Conservation (phyloP, 2,329 filamentous ascomycete genomes). For the Botrytis deweyae region DNA sequence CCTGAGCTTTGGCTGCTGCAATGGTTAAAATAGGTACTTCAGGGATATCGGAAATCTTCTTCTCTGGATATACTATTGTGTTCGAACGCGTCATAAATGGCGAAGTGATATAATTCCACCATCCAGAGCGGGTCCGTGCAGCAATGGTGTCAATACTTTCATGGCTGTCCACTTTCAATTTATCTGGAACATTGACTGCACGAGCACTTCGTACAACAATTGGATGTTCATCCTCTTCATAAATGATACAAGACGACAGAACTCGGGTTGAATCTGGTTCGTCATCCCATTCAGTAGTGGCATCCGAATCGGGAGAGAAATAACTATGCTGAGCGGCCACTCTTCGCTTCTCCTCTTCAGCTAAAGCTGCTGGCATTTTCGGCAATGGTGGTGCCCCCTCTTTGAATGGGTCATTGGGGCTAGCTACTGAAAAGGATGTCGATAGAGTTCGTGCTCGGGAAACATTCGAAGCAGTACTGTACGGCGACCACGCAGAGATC, state of each 20-base stretch:
- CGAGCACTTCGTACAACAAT: conserved; percentile 43
- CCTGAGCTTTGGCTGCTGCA: conserved; percentile 36
- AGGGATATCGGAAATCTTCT: conserved; percentile 28
- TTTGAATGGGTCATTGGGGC: conserved; percentile 41
- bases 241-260: conserved; percentile 57
- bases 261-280: conserved; percentile 33
- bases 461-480: conserved; percentile 25
- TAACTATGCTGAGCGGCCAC: conserved; percentile 35
- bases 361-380: conserved; percentile 47
- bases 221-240: conserved; percentile 65
- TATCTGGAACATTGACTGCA: conserved; percentile 39
- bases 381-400: conserved; percentile 59
- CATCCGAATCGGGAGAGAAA: conserved; percentile 38
- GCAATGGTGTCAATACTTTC: conserved; percentile 36
- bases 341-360: conserved; percentile 33
- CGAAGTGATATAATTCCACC: conserved; percentile 76
- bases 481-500: conserved; percentile 36
- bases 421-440: conserved; percentile 57
- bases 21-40: conserved; percentile 40
- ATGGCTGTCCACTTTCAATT: conserved; percentile 26
- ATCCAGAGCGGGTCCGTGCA: conserved; percentile 59
- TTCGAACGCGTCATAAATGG: conserved; percentile 54
- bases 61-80: conserved; percentile 33
- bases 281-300: conserved; percentile 35
- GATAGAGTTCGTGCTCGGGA: conserved; percentile 28